Percentiles rank a stretch among this genome's conserved stretches.
Evolutionary conservation across 192 early-diverging fungal genomes (phyloP).

Genomic region (Cladochytrium replicatum): DNA sequence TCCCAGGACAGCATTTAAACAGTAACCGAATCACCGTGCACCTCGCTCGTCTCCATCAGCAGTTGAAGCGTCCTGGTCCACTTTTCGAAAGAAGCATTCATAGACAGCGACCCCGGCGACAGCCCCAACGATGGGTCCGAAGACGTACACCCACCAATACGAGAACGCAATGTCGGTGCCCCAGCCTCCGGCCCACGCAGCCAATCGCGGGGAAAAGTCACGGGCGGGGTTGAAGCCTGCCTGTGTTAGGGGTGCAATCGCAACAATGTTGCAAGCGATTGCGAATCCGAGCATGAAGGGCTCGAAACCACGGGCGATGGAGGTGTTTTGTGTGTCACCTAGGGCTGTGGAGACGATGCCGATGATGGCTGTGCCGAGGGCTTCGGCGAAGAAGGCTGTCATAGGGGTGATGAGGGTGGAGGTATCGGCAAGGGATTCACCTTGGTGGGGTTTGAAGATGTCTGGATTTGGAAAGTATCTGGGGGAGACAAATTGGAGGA

Average conservation of each 20-base stretch:
- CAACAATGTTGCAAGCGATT: conserved; percentile 1
- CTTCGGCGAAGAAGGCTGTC: conserved; percentile 8
- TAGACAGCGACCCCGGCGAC: no score
- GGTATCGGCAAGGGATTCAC: conserved; percentile 10
- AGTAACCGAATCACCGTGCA: no score
- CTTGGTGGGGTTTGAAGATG: background rate
- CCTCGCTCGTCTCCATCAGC: no score
- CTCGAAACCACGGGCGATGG: conserved; percentile 6
- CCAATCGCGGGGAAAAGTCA: conserved; percentile 22
- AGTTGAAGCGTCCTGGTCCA: no score
- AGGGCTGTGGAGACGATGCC: conserved; percentile 8
- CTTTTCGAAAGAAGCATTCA: no score
- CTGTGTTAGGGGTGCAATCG: conserved; percentile 17
- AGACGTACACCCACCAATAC: no score
- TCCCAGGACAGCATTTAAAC: no score
- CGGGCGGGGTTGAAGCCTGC: conserved; percentile 28
- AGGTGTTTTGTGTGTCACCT: conserved; percentile 1
- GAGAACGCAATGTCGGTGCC: no score
- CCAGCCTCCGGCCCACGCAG: conserved; percentile 18
- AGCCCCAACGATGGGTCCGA: no score
- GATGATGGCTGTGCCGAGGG: conserved; percentile 12
- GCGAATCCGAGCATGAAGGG: conserved; percentile 14
- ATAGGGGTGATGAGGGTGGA: conserved; percentile 3
- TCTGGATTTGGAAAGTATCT: conserved; percentile 16
- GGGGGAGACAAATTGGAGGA: background rate